Percentiles rank a stretch among this genome's conserved stretches.
Conservation (phyloP, 2,329 filamentous ascomycete genomes). For the Diplodia corticola region DNA sequence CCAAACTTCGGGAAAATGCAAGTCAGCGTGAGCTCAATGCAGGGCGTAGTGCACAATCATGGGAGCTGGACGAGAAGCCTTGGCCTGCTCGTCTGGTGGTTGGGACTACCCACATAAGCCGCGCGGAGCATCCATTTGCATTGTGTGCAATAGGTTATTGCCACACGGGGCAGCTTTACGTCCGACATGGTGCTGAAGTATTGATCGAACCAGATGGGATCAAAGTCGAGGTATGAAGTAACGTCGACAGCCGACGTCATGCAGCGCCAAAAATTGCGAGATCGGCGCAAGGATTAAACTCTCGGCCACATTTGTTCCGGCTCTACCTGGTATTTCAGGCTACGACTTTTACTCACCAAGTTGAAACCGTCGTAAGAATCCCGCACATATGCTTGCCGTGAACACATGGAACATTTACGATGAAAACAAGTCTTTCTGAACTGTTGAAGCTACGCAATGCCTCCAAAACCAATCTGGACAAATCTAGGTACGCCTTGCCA, state of each 20-base stretch:
- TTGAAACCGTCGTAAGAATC: too few relatives aligned
- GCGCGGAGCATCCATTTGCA: constrained; percentile 89
- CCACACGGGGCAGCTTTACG: constrained; percentile 66
- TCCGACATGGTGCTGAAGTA: constrained; percentile 5
- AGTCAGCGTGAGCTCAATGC: neutral
- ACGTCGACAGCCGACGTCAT: constrained; percentile 10
- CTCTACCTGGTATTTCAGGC: neutral
- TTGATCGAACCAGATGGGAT: neutral
- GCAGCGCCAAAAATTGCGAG: neutral
- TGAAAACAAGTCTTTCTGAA: neutral
- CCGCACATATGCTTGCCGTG: too few relatives aligned
- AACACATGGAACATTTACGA: neutral
- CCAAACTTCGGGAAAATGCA: constrained; percentile 66
- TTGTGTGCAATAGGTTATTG: constrained; percentile 91
- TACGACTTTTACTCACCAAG: neutral
- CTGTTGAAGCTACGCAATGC: neutral
- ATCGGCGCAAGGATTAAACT: constrained; percentile 9
- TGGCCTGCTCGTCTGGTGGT: neutral
- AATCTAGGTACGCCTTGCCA: neutral
- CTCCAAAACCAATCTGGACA: neutral
- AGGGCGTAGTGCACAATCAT: neutral
- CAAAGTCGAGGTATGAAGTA: neutral
- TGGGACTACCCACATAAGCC: constrained; percentile 63
- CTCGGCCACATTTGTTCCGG: neutral
- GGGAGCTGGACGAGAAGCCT: neutral